Percentiles rank a stretch among this genome's conserved stretches.
Conservation (phyloP, 768 basidiomycete species). For the Lactifluus volemus region DNA sequence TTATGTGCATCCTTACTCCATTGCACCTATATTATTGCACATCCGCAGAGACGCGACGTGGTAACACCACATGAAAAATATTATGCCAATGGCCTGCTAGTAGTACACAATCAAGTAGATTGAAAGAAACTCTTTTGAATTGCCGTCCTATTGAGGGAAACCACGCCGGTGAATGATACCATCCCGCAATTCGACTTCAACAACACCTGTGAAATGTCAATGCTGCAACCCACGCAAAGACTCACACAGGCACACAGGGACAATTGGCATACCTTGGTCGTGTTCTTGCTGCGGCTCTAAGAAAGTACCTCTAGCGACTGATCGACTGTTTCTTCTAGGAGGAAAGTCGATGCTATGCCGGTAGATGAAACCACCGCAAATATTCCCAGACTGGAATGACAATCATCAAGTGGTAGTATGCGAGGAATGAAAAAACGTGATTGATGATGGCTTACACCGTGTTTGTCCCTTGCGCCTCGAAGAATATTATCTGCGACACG, state of each 20-base stretch:
- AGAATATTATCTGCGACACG: slow-evolving; percentile 32
- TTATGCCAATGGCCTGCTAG: too few relatives aligned
- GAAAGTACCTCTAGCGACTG: slow-evolving; percentile 28
- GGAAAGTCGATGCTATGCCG: slow-evolving; percentile 32
- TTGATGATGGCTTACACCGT: slow-evolving; percentile 24
- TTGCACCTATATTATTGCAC: not conserved
- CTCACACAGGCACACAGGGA: too few relatives aligned
- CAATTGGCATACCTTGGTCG: slow-evolving; percentile 12
- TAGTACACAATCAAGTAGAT: too few relatives aligned
- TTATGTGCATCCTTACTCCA: not conserved
- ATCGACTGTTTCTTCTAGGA: slow-evolving; percentile 35
- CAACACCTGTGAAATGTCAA: not conserved
- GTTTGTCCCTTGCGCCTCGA: slow-evolving; percentile 14
- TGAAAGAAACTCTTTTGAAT: too few relatives aligned
- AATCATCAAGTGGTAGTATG: not conserved
- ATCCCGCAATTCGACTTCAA: not conserved
- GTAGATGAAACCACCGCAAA: slow-evolving; percentile 39
- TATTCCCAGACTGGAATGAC: slow-evolving; percentile 29
- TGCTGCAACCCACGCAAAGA: not conserved
- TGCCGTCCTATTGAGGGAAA: too few relatives aligned
- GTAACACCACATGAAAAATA: too few relatives aligned
- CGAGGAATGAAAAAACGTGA: not conserved
- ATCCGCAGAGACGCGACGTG: too few relatives aligned
- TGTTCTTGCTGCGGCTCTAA: slow-evolving; percentile 29
- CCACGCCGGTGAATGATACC: not conserved